A percentile compares a stretch with the other conserved stretches of the same genome.
Conservation (phyloP, 1,284 basidiomycete genomes). For the Ceratobasidium sp. region DNA sequence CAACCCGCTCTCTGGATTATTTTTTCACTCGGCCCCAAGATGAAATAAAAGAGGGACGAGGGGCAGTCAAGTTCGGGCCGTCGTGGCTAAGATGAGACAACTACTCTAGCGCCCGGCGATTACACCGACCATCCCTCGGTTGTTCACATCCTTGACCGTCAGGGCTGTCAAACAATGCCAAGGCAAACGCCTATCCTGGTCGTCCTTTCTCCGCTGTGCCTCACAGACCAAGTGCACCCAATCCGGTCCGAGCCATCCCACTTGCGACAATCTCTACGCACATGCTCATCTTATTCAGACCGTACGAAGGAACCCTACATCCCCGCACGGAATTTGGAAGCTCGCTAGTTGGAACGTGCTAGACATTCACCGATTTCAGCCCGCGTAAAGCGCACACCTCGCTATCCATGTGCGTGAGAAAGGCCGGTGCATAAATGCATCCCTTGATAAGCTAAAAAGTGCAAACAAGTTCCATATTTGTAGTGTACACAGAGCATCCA, state of each 20-base stretch:
- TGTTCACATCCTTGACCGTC: neutral
- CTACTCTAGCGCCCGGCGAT: neutral
- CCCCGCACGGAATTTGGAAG: too few relatives aligned
- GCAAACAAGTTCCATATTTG: neutral
- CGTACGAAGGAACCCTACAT: neutral
- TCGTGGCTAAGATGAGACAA: conserved; percentile 2
- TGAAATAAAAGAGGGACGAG: neutral
- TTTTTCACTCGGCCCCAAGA: neutral
- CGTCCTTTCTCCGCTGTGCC: too few relatives aligned
- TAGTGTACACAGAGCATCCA: conserved; percentile 15
- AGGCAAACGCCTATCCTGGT: too few relatives aligned
- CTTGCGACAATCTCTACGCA: too few relatives aligned
- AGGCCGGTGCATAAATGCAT: neutral
- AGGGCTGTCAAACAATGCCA: too few relatives aligned
- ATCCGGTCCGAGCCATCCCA: too few relatives aligned
- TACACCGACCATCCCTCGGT: neutral
- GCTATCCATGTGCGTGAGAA: too few relatives aligned
- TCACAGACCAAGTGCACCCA: too few relatives aligned
- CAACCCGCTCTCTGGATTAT: neutral
- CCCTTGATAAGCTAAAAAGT: neutral
- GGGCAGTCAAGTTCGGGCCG: neutral
- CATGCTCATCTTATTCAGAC: too few relatives aligned
- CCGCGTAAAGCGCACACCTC: too few relatives aligned
- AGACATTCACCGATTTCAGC: too few relatives aligned
- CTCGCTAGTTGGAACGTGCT: too few relatives aligned